These are phyloP conservation scores for Gonapodya sp. DNA, from an alignment of 192 early-diverging fungal genomes.

Conservation along the genomic window DNA sequence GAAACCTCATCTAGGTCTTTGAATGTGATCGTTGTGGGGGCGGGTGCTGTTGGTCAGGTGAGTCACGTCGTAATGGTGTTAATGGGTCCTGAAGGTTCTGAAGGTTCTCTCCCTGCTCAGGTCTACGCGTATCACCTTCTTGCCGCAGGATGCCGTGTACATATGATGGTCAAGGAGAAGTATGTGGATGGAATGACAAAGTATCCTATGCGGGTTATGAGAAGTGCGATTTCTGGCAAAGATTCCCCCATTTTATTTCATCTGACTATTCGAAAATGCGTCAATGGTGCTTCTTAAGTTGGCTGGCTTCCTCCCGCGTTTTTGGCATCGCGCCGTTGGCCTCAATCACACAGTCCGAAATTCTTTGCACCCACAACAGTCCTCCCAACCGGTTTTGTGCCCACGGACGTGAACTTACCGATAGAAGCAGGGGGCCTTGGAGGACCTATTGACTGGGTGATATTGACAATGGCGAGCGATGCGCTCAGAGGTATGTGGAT, in stretches of 20 bases:
- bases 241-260: too few species aligned
- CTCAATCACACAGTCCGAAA: background rate
- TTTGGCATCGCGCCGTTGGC: background rate
- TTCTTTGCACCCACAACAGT: background rate
- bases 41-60: background rate
- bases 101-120: background rate
- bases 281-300: too few species aligned
- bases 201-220: background rate
- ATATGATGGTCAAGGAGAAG: background rate
- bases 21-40: background rate
- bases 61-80: background rate
- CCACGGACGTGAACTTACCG: background rate
- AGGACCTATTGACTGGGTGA: background rate
- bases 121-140: background rate
- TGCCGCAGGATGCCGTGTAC: background rate
- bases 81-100: background rate
- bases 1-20: too few species aligned
- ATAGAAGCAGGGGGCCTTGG: background rate
- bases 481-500: background rate
- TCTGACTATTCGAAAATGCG: too few species aligned
- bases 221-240: background rate
- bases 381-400: background rate
- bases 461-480: background rate
- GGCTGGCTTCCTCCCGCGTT: background rate
- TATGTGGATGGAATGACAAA: background rate